A percentile compares a stretch with the other conserved stretches of the same genome.
Evolutionary conservation across 148 eudicot genomes (phyloP).

Genomic region (Rhododendron vialii): DNA sequence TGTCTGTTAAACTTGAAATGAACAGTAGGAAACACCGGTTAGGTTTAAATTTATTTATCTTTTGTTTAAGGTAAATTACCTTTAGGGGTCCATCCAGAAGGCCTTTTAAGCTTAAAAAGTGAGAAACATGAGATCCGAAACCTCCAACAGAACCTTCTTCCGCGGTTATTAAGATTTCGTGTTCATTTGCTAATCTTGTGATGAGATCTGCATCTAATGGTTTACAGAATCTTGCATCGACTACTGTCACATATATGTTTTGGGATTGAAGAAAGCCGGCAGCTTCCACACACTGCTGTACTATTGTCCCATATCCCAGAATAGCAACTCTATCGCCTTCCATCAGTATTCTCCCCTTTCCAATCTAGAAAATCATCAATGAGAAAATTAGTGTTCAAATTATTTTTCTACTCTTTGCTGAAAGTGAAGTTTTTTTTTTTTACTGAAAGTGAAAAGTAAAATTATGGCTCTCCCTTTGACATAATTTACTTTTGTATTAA

Average conservation of each 20-base stretch:
- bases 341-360: constrained; percentile 29
- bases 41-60: not conserved
- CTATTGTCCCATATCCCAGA: constrained; percentile 34
- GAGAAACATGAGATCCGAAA: constrained; percentile 35
- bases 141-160: constrained; percentile 50
- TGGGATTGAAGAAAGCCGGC: constrained; percentile 19
- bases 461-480: too few relatives aligned
- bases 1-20: not conserved
- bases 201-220: constrained; percentile 35
- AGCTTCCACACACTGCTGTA: constrained; percentile 33
- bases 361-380: constrained; percentile 17
- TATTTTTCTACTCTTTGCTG: too few relatives aligned
- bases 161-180: constrained; percentile 33
- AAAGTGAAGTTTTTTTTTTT: too few relatives aligned
- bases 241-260: constrained; percentile 24
- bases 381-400: too few relatives aligned
- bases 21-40: not conserved
- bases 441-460: too few relatives aligned
- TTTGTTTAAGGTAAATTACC: constrained; percentile 11
- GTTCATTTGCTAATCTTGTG: constrained; percentile 18
- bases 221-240: constrained; percentile 43
- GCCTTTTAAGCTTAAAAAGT: constrained; percentile 32
- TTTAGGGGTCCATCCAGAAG: constrained; percentile 36
- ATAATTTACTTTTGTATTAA: too few relatives aligned
- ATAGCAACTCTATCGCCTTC: constrained; percentile 39